Evolutionary conservation across 805 yeast species (phyloP).

Genomic region (Metschnikowia lochheadii): DNA sequence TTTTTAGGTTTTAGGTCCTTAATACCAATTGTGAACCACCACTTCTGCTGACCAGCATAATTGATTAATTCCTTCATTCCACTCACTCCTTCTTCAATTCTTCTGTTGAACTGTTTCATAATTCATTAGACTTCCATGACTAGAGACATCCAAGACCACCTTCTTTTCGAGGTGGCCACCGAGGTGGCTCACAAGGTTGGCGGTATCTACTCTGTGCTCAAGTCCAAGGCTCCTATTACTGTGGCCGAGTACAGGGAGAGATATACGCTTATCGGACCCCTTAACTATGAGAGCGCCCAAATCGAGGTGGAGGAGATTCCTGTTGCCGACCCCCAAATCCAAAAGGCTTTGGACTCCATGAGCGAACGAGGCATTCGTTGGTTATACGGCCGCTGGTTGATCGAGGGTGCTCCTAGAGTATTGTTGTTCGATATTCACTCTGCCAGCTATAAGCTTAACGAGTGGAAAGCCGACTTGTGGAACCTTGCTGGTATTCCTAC

Average conservation of each 20-base stretch:
- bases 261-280: constrained; percentile 83
- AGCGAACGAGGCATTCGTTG: constrained; percentile 72
- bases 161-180: constrained; percentile 90
- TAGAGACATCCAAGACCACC: constrained; percentile 82
- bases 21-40: not conserved
- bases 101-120: not conserved
- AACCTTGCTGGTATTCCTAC: constrained; percentile 86
- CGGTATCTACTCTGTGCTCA: constrained; percentile 93
- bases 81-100: not conserved
- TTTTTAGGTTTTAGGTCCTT: not conserved
- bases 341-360: constrained; percentile 73
- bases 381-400: constrained; percentile 93
- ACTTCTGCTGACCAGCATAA: constrained; percentile 2
- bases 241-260: constrained; percentile 88
- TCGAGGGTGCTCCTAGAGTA: constrained; percentile 96
- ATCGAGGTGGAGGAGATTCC: constrained; percentile 78
- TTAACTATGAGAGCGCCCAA: constrained; percentile 67
- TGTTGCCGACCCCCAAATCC: constrained; percentile 51
- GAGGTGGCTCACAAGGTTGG: constrained; percentile 98
- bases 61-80: not conserved
- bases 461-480: constrained; percentile 96
- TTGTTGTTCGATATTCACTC: constrained; percentile 81
- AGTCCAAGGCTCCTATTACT: constrained; percentile 95
- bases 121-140: constrained; percentile 41
- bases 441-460: constrained; percentile 65